phyloP scores from a whole-genome alignment of 331 rosid species.

The Prunus yedoensis region DNA sequence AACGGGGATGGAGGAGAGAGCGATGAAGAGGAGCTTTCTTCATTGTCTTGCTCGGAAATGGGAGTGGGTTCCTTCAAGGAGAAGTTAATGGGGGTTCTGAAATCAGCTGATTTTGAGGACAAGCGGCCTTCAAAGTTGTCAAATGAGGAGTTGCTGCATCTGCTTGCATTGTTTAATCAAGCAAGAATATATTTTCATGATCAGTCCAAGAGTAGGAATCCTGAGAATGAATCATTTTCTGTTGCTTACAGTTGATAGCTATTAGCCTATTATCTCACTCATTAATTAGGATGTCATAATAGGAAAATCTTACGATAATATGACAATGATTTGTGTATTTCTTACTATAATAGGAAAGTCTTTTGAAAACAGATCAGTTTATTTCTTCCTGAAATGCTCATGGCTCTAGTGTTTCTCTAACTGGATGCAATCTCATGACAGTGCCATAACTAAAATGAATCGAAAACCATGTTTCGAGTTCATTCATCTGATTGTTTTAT shows the following conservation, averaged over 20 bases:
- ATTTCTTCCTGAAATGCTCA: too few relatives aligned
- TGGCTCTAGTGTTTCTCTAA: too few relatives aligned
- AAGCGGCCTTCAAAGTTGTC: conserved; percentile 76
- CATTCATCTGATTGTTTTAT: neutral
- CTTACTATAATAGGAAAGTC: neutral
- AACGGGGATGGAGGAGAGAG: conserved; percentile 11
- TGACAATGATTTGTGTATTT: neutral
- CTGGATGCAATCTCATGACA: neutral
- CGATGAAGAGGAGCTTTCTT: conserved; percentile 17
- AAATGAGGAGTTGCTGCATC: conserved; percentile 52
- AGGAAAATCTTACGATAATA: neutral
- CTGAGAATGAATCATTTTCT: conserved; percentile 22
- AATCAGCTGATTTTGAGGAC: conserved; percentile 51
- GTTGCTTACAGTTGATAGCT: conserved; percentile 26
- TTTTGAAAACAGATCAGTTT: neutral
- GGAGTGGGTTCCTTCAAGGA: conserved; percentile 43
- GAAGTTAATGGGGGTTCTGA: conserved; percentile 54
- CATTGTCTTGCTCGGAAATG: conserved; percentile 30
- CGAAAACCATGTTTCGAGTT: neutral
- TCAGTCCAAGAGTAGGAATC: conserved; percentile 23
- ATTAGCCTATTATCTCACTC: neutral
- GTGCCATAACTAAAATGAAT: neutral
- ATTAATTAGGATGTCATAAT: neutral
- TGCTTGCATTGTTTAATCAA: conserved; percentile 63
- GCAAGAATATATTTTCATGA: conserved; percentile 66